Base-by-base conservation (phyloP, 1,284 basidiomycete species). In the Thelephora terrestris region DNA sequence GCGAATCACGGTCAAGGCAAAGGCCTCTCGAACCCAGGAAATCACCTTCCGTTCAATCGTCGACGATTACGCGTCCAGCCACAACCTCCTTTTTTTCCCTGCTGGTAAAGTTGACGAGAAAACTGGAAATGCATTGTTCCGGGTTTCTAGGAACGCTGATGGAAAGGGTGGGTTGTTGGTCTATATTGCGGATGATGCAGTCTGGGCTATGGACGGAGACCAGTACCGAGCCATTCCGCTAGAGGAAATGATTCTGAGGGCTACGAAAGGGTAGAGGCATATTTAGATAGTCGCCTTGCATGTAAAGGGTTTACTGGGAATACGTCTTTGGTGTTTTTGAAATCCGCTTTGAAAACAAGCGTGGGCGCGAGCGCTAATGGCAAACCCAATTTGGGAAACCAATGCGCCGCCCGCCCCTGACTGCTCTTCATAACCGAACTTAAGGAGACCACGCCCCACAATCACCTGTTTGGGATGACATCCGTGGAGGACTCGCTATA, bases 11-110 rank as follows among this genome's bases (percentile, higher is more conserved):
- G 54, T 63, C 10, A 70, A 69, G 39, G 60, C 69, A 4, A 57
- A 55, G 1, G 59, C 79, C 1, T 64, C 74, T 5, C 73, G 80
- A 35, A 68, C 73, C n/a, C 76, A 78, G 54, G 85, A 77, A 71
- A 87, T 95, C 56, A 93, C 91, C 0, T 98, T 99, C 79, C 78
- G 85, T 4, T 75, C 81, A 6, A 84, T 99, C 47, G 90, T 93
- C 40, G 92, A 97, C 62, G 93, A 97, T 27, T 82, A 74, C 56
- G 85, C 87, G 2, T 80, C 89, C 1, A 67, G 78, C 20, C 81
- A 88, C 61, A 93, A 99, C 65, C 67, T 99, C 54, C 65, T 99
- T 47, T 86, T 99, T 62, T 73, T 97, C 42, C 89, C 92, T 2
- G 81, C 85, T 3, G 91, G 91, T 3, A 78, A 78, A 46, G 85